Evolutionary conservation across 2,329 filamentous ascomycete genomes (phyloP).

Genomic region (Sporothrix luriei): DNA sequence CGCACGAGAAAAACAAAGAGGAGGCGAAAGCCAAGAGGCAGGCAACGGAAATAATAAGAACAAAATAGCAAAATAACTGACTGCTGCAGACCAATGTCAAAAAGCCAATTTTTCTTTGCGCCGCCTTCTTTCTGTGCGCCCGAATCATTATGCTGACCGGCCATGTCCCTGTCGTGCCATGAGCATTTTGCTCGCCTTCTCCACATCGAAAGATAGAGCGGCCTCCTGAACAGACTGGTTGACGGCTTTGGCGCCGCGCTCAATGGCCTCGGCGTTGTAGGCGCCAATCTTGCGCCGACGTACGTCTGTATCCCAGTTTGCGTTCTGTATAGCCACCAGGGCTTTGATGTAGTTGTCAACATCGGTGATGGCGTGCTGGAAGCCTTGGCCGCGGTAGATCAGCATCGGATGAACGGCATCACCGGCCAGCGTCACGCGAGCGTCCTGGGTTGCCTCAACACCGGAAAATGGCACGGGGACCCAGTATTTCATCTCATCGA

Average conservation of each 20-base stretch:
- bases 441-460: conserved; percentile 38
- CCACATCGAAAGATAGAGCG: conserved; percentile 40
- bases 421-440: conserved; percentile 46
- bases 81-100: not conserved
- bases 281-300: conserved; percentile 37
- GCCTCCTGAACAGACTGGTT: conserved; percentile 43
- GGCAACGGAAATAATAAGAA: not conserved
- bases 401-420: conserved; percentile 52
- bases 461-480: conserved; percentile 42
- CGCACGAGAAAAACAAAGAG: not conserved
- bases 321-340: conserved; percentile 37
- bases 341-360: conserved; percentile 46
- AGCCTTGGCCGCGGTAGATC: conserved; percentile 50
- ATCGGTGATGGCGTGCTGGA: conserved; percentile 50
- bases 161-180: conserved; percentile 42
- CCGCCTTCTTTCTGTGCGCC: not conserved
- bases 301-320: conserved; percentile 31
- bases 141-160: conserved; percentile 29
- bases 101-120: too few species aligned
- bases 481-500: conserved; percentile 48
- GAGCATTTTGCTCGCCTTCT: conserved; percentile 42
- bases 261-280: conserved; percentile 43
- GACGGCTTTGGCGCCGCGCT: conserved; percentile 44
- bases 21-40: not conserved
- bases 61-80: not conserved